Percentiles rank a stretch among this genome's conserved stretches.
Evolutionary conservation across 2,329 filamentous ascomycete species (phyloP).

Genomic region (Ceratocystis smalleyi): DNA sequence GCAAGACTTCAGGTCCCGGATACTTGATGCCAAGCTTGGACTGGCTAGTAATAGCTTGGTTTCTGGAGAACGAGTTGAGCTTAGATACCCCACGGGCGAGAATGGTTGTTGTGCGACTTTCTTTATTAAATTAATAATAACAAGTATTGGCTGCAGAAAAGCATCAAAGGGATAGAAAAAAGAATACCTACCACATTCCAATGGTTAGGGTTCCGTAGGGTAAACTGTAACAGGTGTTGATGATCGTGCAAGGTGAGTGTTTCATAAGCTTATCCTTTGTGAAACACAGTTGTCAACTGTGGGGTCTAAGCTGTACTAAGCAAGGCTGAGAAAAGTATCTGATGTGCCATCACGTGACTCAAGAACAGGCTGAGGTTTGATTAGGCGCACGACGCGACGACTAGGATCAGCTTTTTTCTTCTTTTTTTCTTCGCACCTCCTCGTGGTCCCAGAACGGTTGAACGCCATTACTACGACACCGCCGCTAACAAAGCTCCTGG

Average conservation of each 20-base stretch:
- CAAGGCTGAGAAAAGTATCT: neutral
- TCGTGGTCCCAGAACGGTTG: neutral
- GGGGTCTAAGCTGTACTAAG: neutral
- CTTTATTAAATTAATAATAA: no score
- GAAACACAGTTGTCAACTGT: neutral
- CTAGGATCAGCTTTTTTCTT: slow-evolving; percentile 1
- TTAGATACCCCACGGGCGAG: neutral
- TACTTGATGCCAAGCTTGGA: neutral
- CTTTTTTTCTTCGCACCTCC: neutral
- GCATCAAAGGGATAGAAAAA: no score
- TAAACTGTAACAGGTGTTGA: neutral
- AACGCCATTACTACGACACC: neutral
- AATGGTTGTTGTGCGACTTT: neutral
- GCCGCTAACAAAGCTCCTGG: neutral
- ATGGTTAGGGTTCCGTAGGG: neutral
- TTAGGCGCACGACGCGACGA: neutral
- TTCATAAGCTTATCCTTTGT: neutral
- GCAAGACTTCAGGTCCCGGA: neutral
- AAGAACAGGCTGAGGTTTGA: slow-evolving; percentile 4
- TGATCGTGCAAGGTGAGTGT: neutral
- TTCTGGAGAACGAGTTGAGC: slow-evolving; percentile 4
- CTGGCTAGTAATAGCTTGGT: neutral
- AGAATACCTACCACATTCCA: no score
- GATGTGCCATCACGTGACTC: neutral
- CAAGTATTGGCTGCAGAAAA: no score